Evolutionary conservation across 257 asterid genomes (phyloP).

Genomic region (Perilla frutescens): DNA sequence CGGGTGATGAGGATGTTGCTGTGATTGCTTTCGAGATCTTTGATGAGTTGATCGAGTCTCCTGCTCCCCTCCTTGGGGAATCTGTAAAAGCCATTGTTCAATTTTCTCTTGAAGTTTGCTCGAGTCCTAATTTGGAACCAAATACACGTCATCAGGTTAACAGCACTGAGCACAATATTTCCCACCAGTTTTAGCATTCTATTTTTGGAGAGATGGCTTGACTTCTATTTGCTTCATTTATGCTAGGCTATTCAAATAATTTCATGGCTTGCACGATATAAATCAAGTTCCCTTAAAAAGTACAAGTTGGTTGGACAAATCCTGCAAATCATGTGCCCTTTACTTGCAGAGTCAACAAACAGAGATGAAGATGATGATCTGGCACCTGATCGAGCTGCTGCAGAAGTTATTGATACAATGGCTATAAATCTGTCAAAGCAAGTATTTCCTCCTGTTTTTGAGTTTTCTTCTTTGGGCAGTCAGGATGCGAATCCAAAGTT

Average conservation of each 20-base stretch:
- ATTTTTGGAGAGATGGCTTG: constrained; percentile 19
- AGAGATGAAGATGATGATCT: constrained; percentile 87
- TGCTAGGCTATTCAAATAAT: constrained; percentile 96
- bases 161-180: constrained; percentile 20
- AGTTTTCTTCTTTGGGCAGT: constrained; percentile 89
- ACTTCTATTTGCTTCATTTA: constrained; percentile 28
- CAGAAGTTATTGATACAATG: constrained; percentile 98
- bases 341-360: constrained; percentile 85
- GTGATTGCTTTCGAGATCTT: constrained; percentile 96
- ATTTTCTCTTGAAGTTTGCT: constrained; percentile 95
- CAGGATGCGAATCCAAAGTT: constrained; percentile 88
- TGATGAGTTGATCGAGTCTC: constrained; percentile 99
- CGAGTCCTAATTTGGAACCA: constrained; percentile 77
- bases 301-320: constrained; percentile 94
- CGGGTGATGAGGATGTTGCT: constrained; percentile 98
- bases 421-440: constrained; percentile 84
- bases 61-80: constrained; percentile 98
- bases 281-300: constrained; percentile 88
- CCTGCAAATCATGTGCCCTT: constrained; percentile 94
- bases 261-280: constrained; percentile 96
- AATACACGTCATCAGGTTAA: constrained; percentile 96
- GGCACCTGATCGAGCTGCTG: constrained; percentile 98
- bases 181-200: constrained; percentile 19
- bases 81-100: constrained; percentile 95
- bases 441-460: constrained; percentile 91